These are phyloP conservation scores for Plectosphaerella plurivora DNA, from an alignment of 2,329 filamentous ascomycete genomes.

Conservation along the genomic window DNA sequence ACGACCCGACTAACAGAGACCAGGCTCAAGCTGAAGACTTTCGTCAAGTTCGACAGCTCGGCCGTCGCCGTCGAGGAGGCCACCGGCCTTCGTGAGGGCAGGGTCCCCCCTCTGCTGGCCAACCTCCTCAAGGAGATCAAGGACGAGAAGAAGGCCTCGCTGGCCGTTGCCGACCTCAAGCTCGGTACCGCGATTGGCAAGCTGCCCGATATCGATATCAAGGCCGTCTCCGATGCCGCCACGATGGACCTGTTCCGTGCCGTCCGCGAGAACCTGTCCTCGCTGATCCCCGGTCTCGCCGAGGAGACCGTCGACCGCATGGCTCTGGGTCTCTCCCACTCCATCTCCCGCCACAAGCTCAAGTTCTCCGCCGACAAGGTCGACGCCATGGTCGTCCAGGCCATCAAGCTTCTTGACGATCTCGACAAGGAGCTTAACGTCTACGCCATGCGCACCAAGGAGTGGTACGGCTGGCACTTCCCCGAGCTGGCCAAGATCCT, in stretches of 20 bases:
- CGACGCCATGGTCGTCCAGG: slow-evolving; percentile 98
- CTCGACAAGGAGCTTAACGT: slow-evolving; percentile 98
- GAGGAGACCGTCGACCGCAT: slow-evolving; percentile 88
- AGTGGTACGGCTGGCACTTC: slow-evolving; percentile 99
- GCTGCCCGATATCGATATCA: slow-evolving; percentile 79
- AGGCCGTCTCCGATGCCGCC: slow-evolving; percentile 72
- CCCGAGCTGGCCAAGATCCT: slow-evolving; percentile 96
- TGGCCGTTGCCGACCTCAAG: slow-evolving; percentile 92
- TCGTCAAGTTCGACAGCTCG: slow-evolving; percentile 95
- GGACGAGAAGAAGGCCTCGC: slow-evolving; percentile 93
- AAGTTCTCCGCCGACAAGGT: slow-evolving; percentile 99
- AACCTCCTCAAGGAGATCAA: slow-evolving; percentile 84
- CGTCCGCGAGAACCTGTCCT: slow-evolving; percentile 85
- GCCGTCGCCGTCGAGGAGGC: slow-evolving; percentile 87
- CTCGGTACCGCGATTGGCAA: slow-evolving; percentile 89
- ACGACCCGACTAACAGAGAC: slow-evolving; percentile 7
- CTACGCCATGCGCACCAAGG: slow-evolving; percentile 98
- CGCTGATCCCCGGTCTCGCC: slow-evolving; percentile 83
- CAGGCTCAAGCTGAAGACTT: slow-evolving; percentile 92
- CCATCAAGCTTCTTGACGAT: slow-evolving; percentile 87
- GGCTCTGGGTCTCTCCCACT: slow-evolving; percentile 94
- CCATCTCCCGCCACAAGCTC: slow-evolving; percentile 92
- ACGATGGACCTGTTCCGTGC: slow-evolving; percentile 90
- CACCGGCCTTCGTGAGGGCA: slow-evolving; percentile 76
- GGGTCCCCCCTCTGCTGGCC: slow-evolving; percentile 84